Evolutionary conservation across 1,284 basidiomycete species (phyloP), one percentile per base, ranked within the genome.

Genomic region (Cryptococcus deneoformans): DNA sequence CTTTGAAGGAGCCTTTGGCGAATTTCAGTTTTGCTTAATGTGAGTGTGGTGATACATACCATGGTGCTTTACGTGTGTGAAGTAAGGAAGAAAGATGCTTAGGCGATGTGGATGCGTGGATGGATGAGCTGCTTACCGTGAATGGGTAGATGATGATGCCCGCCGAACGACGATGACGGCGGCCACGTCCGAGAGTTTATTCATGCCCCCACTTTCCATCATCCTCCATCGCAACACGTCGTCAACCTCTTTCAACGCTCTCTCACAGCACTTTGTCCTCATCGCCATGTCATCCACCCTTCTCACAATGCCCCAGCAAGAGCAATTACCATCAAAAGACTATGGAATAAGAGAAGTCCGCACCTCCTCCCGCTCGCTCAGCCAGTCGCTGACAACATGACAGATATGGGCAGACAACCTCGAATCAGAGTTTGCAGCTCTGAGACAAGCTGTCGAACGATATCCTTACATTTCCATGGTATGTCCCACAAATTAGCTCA

Each of bases 391-490:
- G 10, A 54, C 36, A n/a, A 39, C 46, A 54, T 11, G 39, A 44
- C 54, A 77, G 74, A 94, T 99, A 69, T 99, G 95, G 94, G 85
- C 87, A 10, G 87, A 87, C 47, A 97, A 96, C 77, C 85, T 99
- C 64, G 93, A 97, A 63, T 80, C 83, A 44, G 95, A 98, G 80
- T 92, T 99, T 86, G 85, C 85, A 5, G 85, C 85, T 67, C 86
- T 99, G 57, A 86, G 95, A 56, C 85, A 88, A 52, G 80, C 89
- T 54, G 88, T 99, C 64, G 92, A 96, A 66, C 83, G 85, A 68
- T 96, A 93, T 80, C 91, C 94, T 6, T 97, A 88, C 79, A 86
- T 99, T 69, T 92, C 94, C 64, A 95, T 99, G 92, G 92, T 93
- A 73, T 75, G 82, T 71, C 55, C 60, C 46, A 51, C 34, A 46